Conservation (phyloP, 257 asterid species). For the Fraxinus excelsior region DNA sequence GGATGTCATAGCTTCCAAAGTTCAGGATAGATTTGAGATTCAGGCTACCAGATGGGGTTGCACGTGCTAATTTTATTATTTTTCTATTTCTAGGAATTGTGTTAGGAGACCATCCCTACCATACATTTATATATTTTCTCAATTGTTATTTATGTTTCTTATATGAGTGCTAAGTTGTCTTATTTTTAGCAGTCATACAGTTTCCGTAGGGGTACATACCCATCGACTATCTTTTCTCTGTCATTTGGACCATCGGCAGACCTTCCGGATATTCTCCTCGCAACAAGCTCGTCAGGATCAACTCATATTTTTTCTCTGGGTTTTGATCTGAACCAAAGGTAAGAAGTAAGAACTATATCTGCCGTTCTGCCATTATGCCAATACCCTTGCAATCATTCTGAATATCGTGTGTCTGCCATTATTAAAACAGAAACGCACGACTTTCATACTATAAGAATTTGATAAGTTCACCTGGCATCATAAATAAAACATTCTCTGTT, state of each 20-base stretch:
- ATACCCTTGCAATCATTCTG: constrained; percentile 14
- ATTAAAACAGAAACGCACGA: constrained; percentile 1
- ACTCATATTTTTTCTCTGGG: constrained; percentile 74
- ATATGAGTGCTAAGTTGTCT: constrained; percentile 31
- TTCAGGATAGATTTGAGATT: constrained; percentile 20
- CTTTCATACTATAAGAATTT: background rate
- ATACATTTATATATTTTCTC: constrained; percentile 7
- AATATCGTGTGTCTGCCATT: background rate
- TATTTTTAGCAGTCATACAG: constrained; percentile 79
- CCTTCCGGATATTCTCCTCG: constrained; percentile 85
- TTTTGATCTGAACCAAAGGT: constrained; percentile 68
- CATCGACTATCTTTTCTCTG: constrained; percentile 80
- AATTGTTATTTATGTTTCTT: constrained; percentile 24
- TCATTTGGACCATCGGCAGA: constrained; percentile 81
- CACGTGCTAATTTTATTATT: background rate
- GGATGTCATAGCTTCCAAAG: background rate
- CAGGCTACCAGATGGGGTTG: constrained; percentile 9
- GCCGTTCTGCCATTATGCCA: constrained; percentile 15
- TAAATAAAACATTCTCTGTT: background rate
- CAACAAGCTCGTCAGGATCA: constrained; percentile 93
- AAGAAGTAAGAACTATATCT: constrained; percentile 44
- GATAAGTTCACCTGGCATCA: background rate
- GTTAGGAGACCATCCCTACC: constrained; percentile 4
- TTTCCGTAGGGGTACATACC: constrained; percentile 90
- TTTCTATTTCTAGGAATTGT: background rate